Percentiles rank a stretch among this genome's conserved stretches.
These are phyloP conservation scores for Hordeum marinum DNA, from an alignment of 176 grass and related monocot genomes.

Conservation along the genomic window DNA sequence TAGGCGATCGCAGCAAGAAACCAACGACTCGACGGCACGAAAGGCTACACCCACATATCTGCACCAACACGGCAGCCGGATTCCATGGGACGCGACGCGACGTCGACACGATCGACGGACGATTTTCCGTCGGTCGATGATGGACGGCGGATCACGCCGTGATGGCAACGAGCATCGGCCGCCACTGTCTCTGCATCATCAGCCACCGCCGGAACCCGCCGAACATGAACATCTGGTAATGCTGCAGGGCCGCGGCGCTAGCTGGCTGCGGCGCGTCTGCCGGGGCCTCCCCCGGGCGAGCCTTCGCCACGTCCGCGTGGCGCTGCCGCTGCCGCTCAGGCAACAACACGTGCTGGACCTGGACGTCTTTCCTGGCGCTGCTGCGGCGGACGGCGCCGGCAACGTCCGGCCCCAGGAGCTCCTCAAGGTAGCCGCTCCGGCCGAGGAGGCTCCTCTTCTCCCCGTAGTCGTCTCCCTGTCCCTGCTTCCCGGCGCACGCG, in stretches of 20 bases:
- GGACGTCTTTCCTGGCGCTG: conserved; percentile 13
- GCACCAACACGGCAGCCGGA: background rate
- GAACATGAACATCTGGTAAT: conserved; percentile 50
- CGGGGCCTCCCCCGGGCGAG: background rate
- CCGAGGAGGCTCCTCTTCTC: conserved; percentile 44
- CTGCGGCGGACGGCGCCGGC: background rate
- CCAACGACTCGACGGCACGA: conserved; percentile 3
- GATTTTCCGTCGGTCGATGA: background rate
- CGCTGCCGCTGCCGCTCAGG: background rate
- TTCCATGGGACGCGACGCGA: too few species aligned
- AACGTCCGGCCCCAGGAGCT: conserved; percentile 29
- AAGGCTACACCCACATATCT: conserved; percentile 9
- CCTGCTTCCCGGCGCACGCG: background rate
- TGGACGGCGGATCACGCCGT: conserved; percentile 36
- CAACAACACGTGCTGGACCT: background rate
- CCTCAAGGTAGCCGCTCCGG: conserved; percentile 33
- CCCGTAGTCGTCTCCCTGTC: background rate
- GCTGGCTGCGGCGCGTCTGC: background rate
- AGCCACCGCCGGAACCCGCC: conserved; percentile 51
- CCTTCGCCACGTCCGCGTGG: background rate
- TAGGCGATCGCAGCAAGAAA: background rate
- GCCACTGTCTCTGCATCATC: conserved; percentile 60
- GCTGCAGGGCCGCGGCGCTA: background rate
- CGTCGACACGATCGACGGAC: background rate
- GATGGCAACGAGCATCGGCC: conserved; percentile 78